Conservation (phyloP, 306 rosid species). For the Spatholobus suberectus region DNA sequence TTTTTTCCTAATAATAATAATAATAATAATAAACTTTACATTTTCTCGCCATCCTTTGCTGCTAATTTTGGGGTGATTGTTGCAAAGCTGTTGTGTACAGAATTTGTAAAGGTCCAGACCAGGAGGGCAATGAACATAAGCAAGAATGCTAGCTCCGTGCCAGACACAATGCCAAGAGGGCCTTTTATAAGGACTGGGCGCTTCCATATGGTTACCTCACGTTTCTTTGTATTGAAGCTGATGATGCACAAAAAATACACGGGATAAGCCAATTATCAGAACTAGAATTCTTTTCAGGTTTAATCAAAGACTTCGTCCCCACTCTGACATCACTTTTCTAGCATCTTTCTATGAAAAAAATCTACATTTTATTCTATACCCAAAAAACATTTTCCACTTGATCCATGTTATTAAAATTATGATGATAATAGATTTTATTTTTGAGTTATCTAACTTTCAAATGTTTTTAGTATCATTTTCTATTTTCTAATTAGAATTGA, state of each 20-base stretch:
- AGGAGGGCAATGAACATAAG: slow-evolving; percentile 75
- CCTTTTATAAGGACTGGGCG: slow-evolving; percentile 66
- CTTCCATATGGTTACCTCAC: slow-evolving; percentile 47
- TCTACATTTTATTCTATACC: neutral
- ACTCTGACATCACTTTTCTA: neutral
- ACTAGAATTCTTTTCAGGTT: neutral
- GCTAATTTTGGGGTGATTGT: slow-evolving; percentile 47
- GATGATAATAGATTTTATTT: too few species aligned
- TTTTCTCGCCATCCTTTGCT: slow-evolving; percentile 48
- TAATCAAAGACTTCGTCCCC: neutral
- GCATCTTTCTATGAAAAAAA: neutral
- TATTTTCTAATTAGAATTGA: too few species aligned
- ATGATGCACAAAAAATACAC: neutral
- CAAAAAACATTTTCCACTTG: neutral
- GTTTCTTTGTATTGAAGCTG: slow-evolving; percentile 21
- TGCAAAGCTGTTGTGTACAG: slow-evolving; percentile 43
- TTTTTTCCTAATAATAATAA: too few species aligned
- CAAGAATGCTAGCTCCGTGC: slow-evolving; percentile 60
- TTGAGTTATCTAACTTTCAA: too few species aligned
- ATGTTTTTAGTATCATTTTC: too few species aligned
- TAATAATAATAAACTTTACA: slow-evolving; percentile 41
- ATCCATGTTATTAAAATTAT: neutral
- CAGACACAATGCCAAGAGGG: slow-evolving; percentile 86
- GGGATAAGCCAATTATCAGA: neutral
- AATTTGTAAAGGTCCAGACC: slow-evolving; percentile 52